Evolutionary conservation across 441 rosid species (phyloP).

Genomic region (Bocquillonia castaneifolia): DNA sequence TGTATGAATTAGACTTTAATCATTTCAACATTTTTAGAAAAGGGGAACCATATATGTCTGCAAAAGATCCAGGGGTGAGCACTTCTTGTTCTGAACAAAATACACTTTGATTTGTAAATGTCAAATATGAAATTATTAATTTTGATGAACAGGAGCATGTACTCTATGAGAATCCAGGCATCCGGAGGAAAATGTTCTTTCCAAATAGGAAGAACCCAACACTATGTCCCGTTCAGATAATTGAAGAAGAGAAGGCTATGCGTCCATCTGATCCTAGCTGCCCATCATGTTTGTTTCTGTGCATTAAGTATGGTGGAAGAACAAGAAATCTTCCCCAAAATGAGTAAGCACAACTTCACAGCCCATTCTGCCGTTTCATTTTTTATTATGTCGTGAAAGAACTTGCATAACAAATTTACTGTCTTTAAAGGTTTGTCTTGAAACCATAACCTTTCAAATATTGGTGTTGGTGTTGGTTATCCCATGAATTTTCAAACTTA

Average conservation of each 20-base stretch:
- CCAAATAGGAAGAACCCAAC: constrained; percentile 43
- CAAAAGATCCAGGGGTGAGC: constrained; percentile 48
- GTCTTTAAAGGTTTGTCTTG: not conserved
- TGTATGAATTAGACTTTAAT: constrained; percentile 49
- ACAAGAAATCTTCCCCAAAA: constrained; percentile 64
- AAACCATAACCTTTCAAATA: not conserved
- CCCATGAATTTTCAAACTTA: too few species aligned
- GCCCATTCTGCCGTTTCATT: not conserved
- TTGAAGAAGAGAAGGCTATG: constrained; percentile 59
- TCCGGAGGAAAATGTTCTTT: constrained; percentile 43
- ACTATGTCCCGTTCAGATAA: constrained; percentile 51
- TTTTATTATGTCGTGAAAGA: not conserved
- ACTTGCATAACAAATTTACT: too few species aligned
- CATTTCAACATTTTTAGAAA: constrained; percentile 47
- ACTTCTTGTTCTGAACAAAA: not conserved
- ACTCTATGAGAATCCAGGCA: constrained; percentile 49
- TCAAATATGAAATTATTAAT: not conserved
- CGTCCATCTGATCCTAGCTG: constrained; percentile 52
- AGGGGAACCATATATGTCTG: constrained; percentile 46
- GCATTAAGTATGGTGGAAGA: constrained; percentile 64
- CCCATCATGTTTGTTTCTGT: constrained; percentile 55
- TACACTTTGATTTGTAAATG: not conserved
- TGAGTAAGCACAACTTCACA: constrained; percentile 34
- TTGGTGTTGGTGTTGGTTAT: not conserved
- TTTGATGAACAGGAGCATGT: constrained; percentile 44